Evolutionary conservation across 352 stramenopile genomes (phyloP), one percentile per base, ranked within the genome.

Genomic region (Pythium apleroticum): DNA sequence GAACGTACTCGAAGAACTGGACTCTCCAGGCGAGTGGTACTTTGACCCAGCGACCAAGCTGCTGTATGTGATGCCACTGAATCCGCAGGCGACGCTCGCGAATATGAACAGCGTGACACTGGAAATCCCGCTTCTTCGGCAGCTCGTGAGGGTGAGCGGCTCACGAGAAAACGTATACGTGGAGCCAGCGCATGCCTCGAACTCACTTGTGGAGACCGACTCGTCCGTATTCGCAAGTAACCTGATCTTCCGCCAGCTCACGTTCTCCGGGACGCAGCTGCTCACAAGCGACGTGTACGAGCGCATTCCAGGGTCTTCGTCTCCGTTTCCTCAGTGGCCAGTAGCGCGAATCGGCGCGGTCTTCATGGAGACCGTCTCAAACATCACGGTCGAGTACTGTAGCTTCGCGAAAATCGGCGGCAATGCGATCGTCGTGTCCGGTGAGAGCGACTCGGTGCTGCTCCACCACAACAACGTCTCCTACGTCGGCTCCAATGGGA

Each of bases 391-490:
- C 35, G 71, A 82, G 57, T 71, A 84, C 57, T 91, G 78, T 61
- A 82, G 49, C 5, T 93, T 93, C 43, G 67, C 80, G n/a, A 89
- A 84, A 62, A 79, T 90, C 22, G 77, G 78, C 1, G 85, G 82
- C 52, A 91, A 93, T 46, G 83, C 85, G 15, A 64, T 93, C 43
- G 65, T 91, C 50, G 57, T 93, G 0, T 90, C 83, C 7, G 82
- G 81, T 0, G 78, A 83, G 27, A 90, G 65, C 68, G 69, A 75
- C 31, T 64, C 56, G 17, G 72, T 93, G 25, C 71, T 72, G 17
- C 43, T 93, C 22, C 72, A 69, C 37, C 76, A 86, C 72, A 93
- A 91, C 74, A 90, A 93, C 59, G 45, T 93, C 24, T 88, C 78
- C 28, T 88, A 80, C 39, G 62, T 90, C 19, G 83, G 81, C 6